Evolutionary conservation across 2,329 filamentous ascomycete species (phyloP), one percentile per base, ranked within the genome.

Genomic region (Thielaviopsis punctulata): DNA sequence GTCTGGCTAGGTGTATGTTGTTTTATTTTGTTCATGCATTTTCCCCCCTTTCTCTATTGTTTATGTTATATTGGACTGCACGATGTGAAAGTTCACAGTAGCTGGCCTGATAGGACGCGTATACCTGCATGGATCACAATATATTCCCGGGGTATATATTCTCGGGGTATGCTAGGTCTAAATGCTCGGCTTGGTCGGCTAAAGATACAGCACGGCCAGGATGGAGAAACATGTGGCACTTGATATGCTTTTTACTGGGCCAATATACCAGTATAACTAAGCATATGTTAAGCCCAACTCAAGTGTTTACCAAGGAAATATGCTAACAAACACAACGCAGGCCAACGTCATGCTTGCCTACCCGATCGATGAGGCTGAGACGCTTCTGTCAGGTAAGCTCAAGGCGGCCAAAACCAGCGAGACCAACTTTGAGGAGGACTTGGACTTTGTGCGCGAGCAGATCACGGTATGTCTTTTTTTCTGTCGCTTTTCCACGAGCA

Each of bases 281-380:
- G n/a, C n/a, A n/a, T n/a, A n/a, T n/a, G n/a, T n/a, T n/a, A n/a
- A n/a, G n/a, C n/a, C n/a, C n/a, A n/a, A n/a, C n/a, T n/a, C n/a
- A n/a, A n/a, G n/a, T n/a, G n/a, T n/a, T n/a, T n/a, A n/a, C n/a
- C n/a, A n/a, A n/a, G n/a, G 15, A 7, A 6, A 36, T n/a, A n/a
- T 36, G 30, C 30, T 36, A 36, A 36, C 30, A 36, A 9, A n/a
- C 45, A 19, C 1, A 18, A 30, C 3, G n/a, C 23, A 86, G 82
- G 90, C 92, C 53, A 98, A 98, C 61, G 89, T 96, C 47, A 98
- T 98, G 92, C 73, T 98, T 55, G 80, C 92, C 49, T 98, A 98
- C 64, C 86, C 89, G 3, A 81, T 96, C 57, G 77, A 80, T 15
- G 92, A 96, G 68, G 92, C 92, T 0, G 80, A 90, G 67, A 71